A percentile compares a stretch with the other conserved stretches of the same genome.
Conservation (phyloP, 2,329 filamentous ascomycete genomes). For the Mariannaea sp. region DNA sequence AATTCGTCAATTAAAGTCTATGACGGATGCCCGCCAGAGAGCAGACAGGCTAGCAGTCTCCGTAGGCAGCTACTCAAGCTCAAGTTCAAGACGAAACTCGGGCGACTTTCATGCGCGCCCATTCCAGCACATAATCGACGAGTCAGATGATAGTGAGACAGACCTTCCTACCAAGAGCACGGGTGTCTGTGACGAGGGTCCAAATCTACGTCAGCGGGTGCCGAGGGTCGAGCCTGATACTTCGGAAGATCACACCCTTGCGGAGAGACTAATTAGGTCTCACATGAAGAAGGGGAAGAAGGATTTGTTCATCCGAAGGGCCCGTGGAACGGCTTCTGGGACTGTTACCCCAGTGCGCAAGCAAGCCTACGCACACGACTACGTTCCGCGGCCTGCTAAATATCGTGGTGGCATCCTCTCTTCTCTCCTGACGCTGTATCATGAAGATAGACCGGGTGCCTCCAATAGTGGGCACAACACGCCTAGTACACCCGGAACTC, state of each 20-base stretch:
- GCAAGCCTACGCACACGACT: constrained; percentile 57
- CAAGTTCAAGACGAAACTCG: constrained; percentile 45
- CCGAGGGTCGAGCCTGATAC: constrained; percentile 26
- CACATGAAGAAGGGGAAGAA: constrained; percentile 40
- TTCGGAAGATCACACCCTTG: constrained; percentile 36
- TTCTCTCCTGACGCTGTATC: constrained; percentile 72
- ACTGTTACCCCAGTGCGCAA: constrained; percentile 48
- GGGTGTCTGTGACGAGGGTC: constrained; percentile 25
- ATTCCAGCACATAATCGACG: constrained; percentile 42
- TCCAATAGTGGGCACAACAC: constrained; percentile 49
- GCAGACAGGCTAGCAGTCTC: constrained; percentile 48
- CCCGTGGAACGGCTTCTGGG: constrained; percentile 40
- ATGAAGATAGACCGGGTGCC: constrained; percentile 49
- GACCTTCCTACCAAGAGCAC: constrained; percentile 24
- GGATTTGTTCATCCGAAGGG: constrained; percentile 40
- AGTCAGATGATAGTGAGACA: constrained; percentile 39
- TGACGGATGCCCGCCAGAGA: constrained; percentile 47
- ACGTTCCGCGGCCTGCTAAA: constrained; percentile 68
- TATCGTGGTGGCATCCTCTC: constrained; percentile 77
- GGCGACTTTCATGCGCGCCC: constrained; percentile 37
- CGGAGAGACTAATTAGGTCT: constrained; percentile 44
- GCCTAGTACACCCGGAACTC: constrained; percentile 46
- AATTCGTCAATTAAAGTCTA: constrained; percentile 46
- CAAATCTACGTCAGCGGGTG: constrained; percentile 32
- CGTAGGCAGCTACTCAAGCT: constrained; percentile 46